A percentile compares a stretch with the other conserved stretches of the same genome.
Evolutionary conservation across 805 yeast genomes (phyloP).

Genomic region (Yarrowia deformans): DNA sequence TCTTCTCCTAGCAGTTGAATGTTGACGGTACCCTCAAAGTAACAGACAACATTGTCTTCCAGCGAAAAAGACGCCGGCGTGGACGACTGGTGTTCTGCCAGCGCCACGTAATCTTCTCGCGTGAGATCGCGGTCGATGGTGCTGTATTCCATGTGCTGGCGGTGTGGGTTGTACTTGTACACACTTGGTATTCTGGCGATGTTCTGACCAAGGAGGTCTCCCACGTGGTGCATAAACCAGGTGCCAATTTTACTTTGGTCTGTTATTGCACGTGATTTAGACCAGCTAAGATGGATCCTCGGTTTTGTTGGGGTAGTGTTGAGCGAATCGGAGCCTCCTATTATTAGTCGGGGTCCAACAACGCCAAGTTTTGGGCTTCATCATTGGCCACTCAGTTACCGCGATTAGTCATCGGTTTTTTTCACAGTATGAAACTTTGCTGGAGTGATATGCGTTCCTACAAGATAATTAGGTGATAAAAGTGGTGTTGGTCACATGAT

Average conservation of each 20-base stretch:
- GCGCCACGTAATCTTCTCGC: constrained; percentile 45
- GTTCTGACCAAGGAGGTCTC: constrained; percentile 17
- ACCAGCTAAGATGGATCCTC: neutral
- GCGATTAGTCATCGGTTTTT: neutral
- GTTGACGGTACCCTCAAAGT: constrained; percentile 40
- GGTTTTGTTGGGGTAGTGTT: no score
- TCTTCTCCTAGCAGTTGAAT: constrained; percentile 28
- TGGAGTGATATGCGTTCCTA: neutral
- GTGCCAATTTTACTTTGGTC: neutral
- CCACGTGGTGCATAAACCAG: constrained; percentile 30
- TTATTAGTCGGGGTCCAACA: neutral
- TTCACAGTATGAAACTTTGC: constrained; percentile 3
- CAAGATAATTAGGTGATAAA: neutral
- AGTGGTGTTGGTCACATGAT: neutral
- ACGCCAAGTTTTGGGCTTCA: neutral
- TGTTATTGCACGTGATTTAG: neutral
- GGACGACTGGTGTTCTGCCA: constrained; percentile 48
- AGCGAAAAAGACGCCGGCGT: constrained; percentile 50
- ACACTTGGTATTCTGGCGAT: constrained; percentile 8
- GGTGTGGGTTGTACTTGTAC: neutral
- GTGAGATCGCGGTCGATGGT: constrained; percentile 39
- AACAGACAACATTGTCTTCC: constrained; percentile 49
- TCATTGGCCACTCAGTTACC: neutral
- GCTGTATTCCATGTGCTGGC: constrained; percentile 29
- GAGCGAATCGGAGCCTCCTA: no score